Conservation (phyloP, 768 basidiomycete species). For the Mycena amicta region DNA sequence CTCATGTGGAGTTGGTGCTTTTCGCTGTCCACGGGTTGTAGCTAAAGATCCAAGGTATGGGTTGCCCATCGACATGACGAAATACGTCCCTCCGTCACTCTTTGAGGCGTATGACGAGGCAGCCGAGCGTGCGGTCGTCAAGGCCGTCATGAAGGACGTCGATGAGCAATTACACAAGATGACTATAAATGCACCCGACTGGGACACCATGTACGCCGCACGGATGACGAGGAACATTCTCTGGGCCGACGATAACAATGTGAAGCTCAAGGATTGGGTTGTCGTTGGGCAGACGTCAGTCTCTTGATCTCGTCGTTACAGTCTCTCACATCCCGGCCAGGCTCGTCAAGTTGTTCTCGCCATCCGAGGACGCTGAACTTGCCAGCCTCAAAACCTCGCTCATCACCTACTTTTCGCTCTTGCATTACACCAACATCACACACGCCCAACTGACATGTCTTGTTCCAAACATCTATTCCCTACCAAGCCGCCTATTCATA, state of each 20-base stretch:
- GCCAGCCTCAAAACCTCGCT: constrained; percentile 44
- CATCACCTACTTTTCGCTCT: constrained; percentile 57
- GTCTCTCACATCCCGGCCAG: constrained; percentile 38
- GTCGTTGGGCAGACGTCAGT: constrained; percentile 59
- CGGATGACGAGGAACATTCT: constrained; percentile 60
- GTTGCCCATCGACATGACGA: constrained; percentile 42
- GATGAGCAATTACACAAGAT: constrained; percentile 49
- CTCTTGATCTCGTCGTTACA: constrained; percentile 16
- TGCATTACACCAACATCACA: constrained; percentile 51
- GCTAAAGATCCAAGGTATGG: constrained; percentile 49
- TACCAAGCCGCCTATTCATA: constrained; percentile 23
- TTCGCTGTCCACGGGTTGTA: neutral
- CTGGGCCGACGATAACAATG: constrained; percentile 49
- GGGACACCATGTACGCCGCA: constrained; percentile 65
- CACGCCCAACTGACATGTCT: constrained; percentile 50
- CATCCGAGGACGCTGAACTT: constrained; percentile 21
- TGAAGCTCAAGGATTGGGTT: constrained; percentile 55
- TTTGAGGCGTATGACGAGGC: constrained; percentile 40
- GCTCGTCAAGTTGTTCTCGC: constrained; percentile 26
- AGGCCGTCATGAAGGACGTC: constrained; percentile 55
- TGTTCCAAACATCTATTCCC: constrained; percentile 40
- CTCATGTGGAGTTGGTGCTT: constrained; percentile 28
- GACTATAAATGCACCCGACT: constrained; percentile 69
- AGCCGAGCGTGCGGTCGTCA: constrained; percentile 52
- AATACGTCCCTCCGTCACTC: constrained; percentile 41